Conservation (phyloP, 139 green algal genomes). For the Edaphochlamys debaryana region DNA sequence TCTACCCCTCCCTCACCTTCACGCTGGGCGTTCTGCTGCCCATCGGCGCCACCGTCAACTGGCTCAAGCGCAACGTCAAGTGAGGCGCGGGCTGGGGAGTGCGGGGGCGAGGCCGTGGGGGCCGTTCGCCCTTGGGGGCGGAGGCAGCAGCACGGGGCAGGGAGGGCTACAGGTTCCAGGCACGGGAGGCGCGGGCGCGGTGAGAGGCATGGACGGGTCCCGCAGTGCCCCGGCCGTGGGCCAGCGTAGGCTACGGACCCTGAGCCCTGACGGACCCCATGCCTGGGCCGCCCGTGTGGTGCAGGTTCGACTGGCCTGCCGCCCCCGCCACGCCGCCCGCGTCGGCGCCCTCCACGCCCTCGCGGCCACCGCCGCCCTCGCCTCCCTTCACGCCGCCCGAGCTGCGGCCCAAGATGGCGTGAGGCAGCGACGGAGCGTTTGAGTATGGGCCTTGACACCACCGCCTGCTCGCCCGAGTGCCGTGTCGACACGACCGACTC, state of each 20-base stretch:
- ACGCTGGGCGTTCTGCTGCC: constrained; percentile 47
- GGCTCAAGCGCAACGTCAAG: constrained; percentile 45
- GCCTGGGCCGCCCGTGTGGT: not conserved
- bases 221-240: not conserved
- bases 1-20: constrained; percentile 53
- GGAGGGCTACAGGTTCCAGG: no score
- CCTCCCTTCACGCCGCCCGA: not conserved
- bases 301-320: constrained; percentile 38
- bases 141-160: no score
- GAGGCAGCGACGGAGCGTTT: not conserved
- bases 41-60: constrained; percentile 41
- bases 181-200: no score
- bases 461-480: no score
- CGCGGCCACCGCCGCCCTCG: not conserved
- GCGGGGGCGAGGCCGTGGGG: not conserved
- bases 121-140: no score
- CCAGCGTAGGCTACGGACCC: not conserved
- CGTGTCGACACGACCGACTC: no score
- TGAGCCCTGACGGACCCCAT: not conserved
- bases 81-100: not conserved
- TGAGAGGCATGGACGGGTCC: not conserved
- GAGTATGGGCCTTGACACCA: no score
- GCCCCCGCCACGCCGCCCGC: not conserved
- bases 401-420: constrained; percentile 17
- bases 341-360: not conserved